Evolutionary conservation across 495 filamentous ascomycete genomes (phyloP).

Genomic region (Talaromyces adpressus): DNA sequence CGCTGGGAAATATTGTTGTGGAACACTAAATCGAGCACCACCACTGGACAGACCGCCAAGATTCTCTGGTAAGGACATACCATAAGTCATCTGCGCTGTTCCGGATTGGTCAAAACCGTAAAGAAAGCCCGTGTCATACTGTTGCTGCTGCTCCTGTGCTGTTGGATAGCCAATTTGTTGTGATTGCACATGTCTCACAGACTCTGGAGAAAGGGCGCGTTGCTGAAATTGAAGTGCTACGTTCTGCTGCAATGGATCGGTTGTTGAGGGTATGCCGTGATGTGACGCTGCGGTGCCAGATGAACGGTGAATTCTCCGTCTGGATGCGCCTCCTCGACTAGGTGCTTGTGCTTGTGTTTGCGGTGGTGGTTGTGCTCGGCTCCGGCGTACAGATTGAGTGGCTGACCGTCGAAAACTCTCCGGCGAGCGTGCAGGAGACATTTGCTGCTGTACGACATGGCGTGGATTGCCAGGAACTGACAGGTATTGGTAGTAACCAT

Average conservation of each 20-base stretch:
- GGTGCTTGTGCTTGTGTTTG: neutral
- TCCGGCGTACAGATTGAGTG: neutral
- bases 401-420: constrained; percentile 1
- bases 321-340: constrained; percentile 1
- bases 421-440: neutral
- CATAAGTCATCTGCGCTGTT: constrained; percentile 3
- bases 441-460: constrained; percentile 11
- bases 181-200: constrained; percentile 1
- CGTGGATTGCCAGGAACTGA: constrained; percentile 18
- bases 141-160: neutral
- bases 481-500: constrained; percentile 49
- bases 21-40: constrained; percentile 50
- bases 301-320: neutral
- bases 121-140: neutral
- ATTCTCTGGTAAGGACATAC: neutral
- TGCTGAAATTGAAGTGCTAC: constrained; percentile 6
- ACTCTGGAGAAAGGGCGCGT: neutral
- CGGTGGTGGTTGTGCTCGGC: neutral
- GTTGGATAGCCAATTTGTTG: constrained; percentile 1
- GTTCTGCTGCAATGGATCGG: neutral
- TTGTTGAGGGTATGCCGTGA: neutral
- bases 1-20: constrained; percentile 76
- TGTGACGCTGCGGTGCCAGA: constrained; percentile 2
- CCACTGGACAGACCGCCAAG: constrained; percentile 1
- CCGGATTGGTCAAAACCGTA: constrained; percentile 1